These are phyloP conservation scores for Syzygium jambos DNA, from an alignment of 345 rosid species.

Conservation along the genomic window DNA sequence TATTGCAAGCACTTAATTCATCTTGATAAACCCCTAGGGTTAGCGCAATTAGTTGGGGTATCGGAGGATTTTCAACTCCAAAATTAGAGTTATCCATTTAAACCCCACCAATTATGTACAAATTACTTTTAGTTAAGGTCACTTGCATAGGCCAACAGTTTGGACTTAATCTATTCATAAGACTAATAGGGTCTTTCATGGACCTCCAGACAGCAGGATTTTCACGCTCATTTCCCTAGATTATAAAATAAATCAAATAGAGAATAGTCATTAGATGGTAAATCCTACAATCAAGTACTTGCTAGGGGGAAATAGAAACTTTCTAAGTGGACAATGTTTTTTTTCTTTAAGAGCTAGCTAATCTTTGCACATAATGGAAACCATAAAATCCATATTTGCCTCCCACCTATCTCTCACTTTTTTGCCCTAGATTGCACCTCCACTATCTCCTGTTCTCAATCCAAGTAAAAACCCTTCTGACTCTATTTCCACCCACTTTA, in stretches of 20 bases:
- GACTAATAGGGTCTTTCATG: not conserved
- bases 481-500: not conserved
- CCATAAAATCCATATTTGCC: not conserved
- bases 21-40: not conserved
- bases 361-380: not conserved
- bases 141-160: not conserved
- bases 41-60: not conserved
- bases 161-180: not conserved
- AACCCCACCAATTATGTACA: not conserved
- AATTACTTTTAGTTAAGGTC: not conserved
- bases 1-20: not conserved
- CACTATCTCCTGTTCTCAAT: not conserved
- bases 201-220: not conserved
- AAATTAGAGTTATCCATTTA: accelerated
- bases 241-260: not conserved
- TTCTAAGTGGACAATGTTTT: not conserved
- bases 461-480: not conserved
- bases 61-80: too few species aligned
- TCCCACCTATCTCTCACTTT: not conserved
- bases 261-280: not conserved
- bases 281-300: not conserved
- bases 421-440: not conserved
- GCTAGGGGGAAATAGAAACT: not conserved
- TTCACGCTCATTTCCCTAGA: not conserved
- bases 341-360: not conserved